A percentile compares a stretch with the other conserved stretches of the same genome.
Evolutionary conservation across 345 rosid species (phyloP).

Genomic region (Pugionium dolabratum): DNA sequence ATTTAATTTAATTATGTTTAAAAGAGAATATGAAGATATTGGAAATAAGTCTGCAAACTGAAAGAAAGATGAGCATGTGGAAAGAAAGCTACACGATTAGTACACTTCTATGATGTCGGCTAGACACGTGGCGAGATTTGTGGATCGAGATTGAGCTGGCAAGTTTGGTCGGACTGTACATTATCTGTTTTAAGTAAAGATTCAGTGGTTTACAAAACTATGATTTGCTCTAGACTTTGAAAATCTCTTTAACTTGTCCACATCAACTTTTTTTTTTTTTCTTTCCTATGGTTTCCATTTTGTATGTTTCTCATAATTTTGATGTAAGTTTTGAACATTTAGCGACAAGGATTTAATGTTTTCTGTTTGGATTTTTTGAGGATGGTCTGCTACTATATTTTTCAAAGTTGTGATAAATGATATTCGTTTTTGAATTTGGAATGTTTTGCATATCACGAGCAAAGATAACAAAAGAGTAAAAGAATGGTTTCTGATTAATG

Average conservation of each 20-base stretch:
- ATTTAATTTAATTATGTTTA: neutral
- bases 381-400: slow-evolving; percentile 11
- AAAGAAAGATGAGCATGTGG: slow-evolving; percentile 5
- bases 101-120: slow-evolving; percentile 32
- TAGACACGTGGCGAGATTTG: slow-evolving; percentile 29
- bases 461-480: too few relatives aligned
- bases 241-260: slow-evolving; percentile 16
- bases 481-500: too few relatives aligned
- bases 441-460: neutral
- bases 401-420: slow-evolving; percentile 25
- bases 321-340: slow-evolving; percentile 18
- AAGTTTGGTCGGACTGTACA: slow-evolving; percentile 27
- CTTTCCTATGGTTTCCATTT: slow-evolving; percentile 15
- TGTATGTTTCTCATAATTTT: slow-evolving; percentile 37
- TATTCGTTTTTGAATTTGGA: slow-evolving; percentile 22
- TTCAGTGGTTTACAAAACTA: slow-evolving; percentile 30
- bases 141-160: slow-evolving; percentile 33
- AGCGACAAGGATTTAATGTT: slow-evolving; percentile 28
- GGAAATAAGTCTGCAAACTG: neutral
- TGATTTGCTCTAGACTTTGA: slow-evolving; percentile 19
- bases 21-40: neutral
- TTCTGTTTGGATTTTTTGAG: slow-evolving; percentile 21
- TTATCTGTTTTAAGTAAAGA: slow-evolving; percentile 17
- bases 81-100: slow-evolving; percentile 21
- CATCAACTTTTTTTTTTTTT: slow-evolving; percentile 19